Percentiles rank a stretch among this genome's conserved stretches.
These are phyloP conservation scores for Hansenula lynferdii DNA, from an alignment of 1,139 yeast species.

Conservation along the genomic window DNA sequence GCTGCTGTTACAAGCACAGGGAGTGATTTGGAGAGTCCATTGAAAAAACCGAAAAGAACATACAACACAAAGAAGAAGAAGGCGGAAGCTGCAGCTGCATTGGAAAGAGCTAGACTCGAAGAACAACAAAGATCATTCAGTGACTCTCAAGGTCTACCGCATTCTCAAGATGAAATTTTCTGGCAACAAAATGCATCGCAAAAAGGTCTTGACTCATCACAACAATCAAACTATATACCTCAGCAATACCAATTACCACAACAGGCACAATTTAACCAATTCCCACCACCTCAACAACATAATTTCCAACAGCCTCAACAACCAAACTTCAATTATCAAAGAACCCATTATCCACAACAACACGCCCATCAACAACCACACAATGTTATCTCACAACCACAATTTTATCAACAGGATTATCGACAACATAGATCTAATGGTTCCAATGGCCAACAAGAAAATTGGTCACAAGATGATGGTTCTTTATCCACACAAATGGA, in stretches of 20 bases:
- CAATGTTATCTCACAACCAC: conserved; percentile 1
- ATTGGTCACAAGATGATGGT: conserved; percentile 32
- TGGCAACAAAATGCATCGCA: conserved; percentile 12
- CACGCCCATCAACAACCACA: conserved; percentile 4
- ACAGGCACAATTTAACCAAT: conserved; percentile 18
- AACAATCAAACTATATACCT: conserved; percentile 2
- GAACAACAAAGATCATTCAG: conserved; percentile 1
- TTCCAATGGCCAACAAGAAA: conserved; percentile 36
- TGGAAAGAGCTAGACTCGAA: conserved; percentile 7
- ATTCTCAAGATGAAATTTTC: conserved; percentile 1
- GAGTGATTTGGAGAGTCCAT: conserved; percentile 24
- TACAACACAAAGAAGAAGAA: conserved; percentile 23
- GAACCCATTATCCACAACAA: conserved; percentile 17
- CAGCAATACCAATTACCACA: conserved; percentile 15
- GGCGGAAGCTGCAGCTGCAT: conserved; percentile 21
- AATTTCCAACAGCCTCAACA: conserved; percentile 13
- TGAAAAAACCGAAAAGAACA: conserved; percentile 22
- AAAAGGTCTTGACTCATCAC: neutral
- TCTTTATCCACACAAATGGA: conserved; percentile 21
- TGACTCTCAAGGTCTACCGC: neutral
- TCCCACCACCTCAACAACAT: conserved; percentile 18
- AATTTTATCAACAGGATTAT: conserved; percentile 7
- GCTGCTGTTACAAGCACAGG: conserved; percentile 4
- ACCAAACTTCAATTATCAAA: no score
- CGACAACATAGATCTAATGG: conserved; percentile 30